A percentile compares a stretch with the other conserved stretches of the same genome.
phyloP scores from a whole-genome alignment of 2,329 filamentous ascomycete species.

The Fusarium sp. region DNA sequence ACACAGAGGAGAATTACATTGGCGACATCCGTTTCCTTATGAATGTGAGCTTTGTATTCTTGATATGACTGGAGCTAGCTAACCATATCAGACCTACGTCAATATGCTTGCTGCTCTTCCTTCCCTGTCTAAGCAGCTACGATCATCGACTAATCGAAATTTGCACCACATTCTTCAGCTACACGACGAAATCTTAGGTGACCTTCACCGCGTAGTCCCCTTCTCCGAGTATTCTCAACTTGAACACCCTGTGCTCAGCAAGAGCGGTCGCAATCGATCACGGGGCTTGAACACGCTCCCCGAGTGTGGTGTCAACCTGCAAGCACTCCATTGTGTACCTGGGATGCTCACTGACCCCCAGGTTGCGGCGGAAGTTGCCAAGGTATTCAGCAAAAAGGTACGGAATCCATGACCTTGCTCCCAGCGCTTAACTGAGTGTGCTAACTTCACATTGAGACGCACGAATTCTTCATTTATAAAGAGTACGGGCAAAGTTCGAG shows the following conservation, averaged over 20 bases:
- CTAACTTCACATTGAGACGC: conserved; percentile 66
- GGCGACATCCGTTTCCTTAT: conserved; percentile 87
- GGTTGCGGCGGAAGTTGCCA: conserved; percentile 70
- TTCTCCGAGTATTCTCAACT: conserved; percentile 71
- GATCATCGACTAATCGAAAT: conserved; percentile 82
- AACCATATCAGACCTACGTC: conserved; percentile 72
- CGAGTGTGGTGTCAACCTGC: conserved; percentile 52
- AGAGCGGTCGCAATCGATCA: conserved; percentile 58
- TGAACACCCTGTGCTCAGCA: conserved; percentile 16
- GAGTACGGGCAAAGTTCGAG: conserved; percentile 92
- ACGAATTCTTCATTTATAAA: conserved; percentile 87
- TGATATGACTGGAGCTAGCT: conserved; percentile 2
- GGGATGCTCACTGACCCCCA: conserved; percentile 69
- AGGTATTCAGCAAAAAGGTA: conserved; percentile 71
- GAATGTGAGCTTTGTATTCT: conserved; percentile 69
- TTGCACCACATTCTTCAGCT: conserved; percentile 83
- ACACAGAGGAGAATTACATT: conserved; percentile 89
- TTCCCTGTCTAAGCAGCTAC: conserved; percentile 70
- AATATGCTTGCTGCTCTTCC: conserved; percentile 80
- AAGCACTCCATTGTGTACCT: conserved; percentile 60
- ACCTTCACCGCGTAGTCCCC: conserved; percentile 78
- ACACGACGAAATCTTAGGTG: conserved; percentile 83
- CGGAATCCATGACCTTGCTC: conserved; percentile 7
- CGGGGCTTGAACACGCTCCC: conserved; percentile 61
- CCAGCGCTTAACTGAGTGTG: neutral